Conservation (phyloP, 768 basidiomycete species). For the Inosperma sp. region DNA sequence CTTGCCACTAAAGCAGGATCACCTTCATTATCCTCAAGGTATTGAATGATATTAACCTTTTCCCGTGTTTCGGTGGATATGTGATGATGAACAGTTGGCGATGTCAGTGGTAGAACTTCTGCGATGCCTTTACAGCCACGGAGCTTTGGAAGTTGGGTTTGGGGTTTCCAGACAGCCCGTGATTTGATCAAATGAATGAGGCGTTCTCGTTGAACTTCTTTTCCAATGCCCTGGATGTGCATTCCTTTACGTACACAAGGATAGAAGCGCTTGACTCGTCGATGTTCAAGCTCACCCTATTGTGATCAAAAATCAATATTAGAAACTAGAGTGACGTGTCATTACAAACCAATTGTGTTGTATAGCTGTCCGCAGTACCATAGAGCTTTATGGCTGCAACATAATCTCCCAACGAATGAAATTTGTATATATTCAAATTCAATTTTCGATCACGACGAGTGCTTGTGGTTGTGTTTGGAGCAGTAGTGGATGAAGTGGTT, state of each 20-base stretch:
- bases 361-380: conserved; percentile 18
- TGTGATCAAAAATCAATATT: neutral
- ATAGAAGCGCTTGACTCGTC: conserved; percentile 18
- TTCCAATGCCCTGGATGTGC: conserved; percentile 14
- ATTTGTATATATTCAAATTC: conserved; percentile 20
- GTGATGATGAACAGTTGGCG: conserved; percentile 11
- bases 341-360: conserved; percentile 15
- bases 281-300: conserved; percentile 12
- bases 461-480: neutral
- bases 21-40: conserved; percentile 12
- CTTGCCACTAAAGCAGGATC: conserved; percentile 31
- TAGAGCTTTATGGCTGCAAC: conserved; percentile 10
- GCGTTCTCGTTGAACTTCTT: conserved; percentile 14
- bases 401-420: conserved; percentile 23
- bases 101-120: neutral
- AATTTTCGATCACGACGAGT: conserved; percentile 7
- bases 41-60: conserved; percentile 7
- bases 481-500: neutral
- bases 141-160: neutral
- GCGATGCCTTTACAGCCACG: neutral
- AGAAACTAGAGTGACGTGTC: neutral
- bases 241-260: conserved; percentile 17
- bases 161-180: neutral
- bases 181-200: conserved; percentile 7
- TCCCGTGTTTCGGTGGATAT: conserved; percentile 6